Base-by-base conservation (phyloP, 768 basidiomycete genomes). In the Mycena crocata region DNA sequence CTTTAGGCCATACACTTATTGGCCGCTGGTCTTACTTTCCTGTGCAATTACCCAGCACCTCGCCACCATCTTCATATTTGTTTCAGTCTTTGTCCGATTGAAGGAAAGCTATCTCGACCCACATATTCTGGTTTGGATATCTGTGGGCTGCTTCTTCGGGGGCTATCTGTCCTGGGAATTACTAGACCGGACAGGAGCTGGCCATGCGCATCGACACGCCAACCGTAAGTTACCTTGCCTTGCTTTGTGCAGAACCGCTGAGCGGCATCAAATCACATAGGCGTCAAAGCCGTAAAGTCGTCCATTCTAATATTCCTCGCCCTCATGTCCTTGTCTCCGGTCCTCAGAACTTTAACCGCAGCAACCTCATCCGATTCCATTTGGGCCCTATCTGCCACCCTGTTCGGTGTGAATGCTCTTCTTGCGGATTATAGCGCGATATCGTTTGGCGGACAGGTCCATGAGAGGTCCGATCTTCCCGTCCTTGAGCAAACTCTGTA, bases 321-420 rank as follows among this genome's bases (percentile, higher is more conserved):
- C 9, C 85, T 99, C 65, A 89, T 98, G 82, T 91, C 95, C 19
- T 84, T 98, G 59, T 91, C 96, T 4, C 98, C 98, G 17, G 93
- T 98, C 13, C 82, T 99, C 61, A 88, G 91, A 73, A 98, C 97
- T 7, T 81, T 99, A 74, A 97, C 95, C 31, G 93, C 94, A 40
- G 94, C 96, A 28, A 98, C 96, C 5, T 98, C 97, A 40, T 93
- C 93, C 15, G 98, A 99, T 77, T 95, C 95, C 31, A 96, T 99
- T 69, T 98, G 95, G 95, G 96, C 97, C 8, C 80, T 98, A 55
- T 89, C 95, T n/a, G 93, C 93, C 5, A 84, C 85, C 56, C 86
- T 99, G 46, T 94, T 98, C 77, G 82, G 88, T 57, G 81, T 98
- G 40, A 95, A 96, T 75, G 84, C 90, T 23, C 81, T 96, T 63